Evolutionary conservation across 495 filamentous ascomycete species (phyloP).

Genomic region (Neurospora sp.): DNA sequence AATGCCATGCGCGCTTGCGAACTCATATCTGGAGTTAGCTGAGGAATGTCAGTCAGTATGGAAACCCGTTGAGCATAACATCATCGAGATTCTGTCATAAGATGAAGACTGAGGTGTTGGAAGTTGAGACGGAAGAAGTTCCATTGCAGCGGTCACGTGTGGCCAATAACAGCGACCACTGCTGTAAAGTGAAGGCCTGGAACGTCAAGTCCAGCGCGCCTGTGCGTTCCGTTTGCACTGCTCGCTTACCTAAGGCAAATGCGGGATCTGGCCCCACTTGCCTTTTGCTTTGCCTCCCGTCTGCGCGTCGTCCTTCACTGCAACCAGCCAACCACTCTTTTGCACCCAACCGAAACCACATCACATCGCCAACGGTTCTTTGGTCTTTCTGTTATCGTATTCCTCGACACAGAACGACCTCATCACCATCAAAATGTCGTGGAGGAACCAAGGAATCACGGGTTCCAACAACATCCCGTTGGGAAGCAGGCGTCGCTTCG

Average conservation of each 20-base stretch:
- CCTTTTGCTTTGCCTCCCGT: slow-evolving; percentile 6
- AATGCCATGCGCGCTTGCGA: background rate
- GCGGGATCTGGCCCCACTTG: background rate
- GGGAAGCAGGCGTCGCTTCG: slow-evolving; percentile 77
- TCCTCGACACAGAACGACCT: background rate
- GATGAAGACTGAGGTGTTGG: background rate
- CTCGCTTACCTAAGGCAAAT: background rate
- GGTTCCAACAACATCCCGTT: slow-evolving; percentile 98
- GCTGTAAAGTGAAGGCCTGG: background rate
- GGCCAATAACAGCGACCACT: background rate
- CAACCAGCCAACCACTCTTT: background rate
- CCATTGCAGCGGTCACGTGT: background rate
- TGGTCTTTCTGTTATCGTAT: background rate
- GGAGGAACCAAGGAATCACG: slow-evolving; percentile 92
- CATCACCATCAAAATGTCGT: slow-evolving; percentile 53
- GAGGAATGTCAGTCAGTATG: background rate
- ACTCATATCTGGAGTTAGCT: background rate
- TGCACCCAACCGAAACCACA: background rate
- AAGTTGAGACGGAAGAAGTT: background rate
- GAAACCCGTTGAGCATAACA: background rate
- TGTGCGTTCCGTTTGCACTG: background rate
- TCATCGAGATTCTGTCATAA: background rate
- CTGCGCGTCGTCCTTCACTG: slow-evolving; percentile 3
- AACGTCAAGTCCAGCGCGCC: background rate
- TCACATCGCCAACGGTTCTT: background rate